Percentiles rank a stretch among this genome's conserved stretches.
These are phyloP conservation scores for Penicillium sp. DNA, from an alignment of 2,329 filamentous ascomycete genomes.

Conservation along the genomic window DNA sequence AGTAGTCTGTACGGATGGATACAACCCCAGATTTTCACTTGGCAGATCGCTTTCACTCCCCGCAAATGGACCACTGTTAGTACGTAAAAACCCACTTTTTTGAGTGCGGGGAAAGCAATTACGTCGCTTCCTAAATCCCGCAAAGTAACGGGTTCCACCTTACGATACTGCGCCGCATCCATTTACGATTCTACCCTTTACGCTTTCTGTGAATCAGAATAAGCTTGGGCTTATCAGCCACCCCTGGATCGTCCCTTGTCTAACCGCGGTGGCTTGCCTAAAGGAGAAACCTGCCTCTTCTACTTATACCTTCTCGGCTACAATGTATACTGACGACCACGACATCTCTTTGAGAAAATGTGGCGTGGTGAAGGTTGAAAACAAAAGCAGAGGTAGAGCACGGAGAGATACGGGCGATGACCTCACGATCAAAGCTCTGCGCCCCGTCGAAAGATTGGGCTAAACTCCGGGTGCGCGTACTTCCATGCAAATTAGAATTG, in stretches of 20 bases:
- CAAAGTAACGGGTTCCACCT: slow-evolving; percentile 3
- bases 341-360: background rate
- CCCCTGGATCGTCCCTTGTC: background rate
- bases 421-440: background rate
- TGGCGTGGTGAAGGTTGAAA: background rate
- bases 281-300: background rate
- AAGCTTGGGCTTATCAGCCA: background rate
- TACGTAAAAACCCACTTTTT: slow-evolving; percentile 11
- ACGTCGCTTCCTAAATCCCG: slow-evolving; percentile 10
- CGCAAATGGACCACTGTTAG: slow-evolving; percentile 10
- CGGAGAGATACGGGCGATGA: background rate
- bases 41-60: slow-evolving; percentile 3
- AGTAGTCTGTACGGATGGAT: background rate
- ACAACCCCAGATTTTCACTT: slow-evolving; percentile 10
- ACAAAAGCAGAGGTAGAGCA: background rate
- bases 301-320: background rate
- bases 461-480: background rate
- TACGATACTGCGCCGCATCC: background rate
- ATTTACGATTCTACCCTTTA: background rate
- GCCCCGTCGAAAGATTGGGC: background rate
- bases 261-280: background rate
- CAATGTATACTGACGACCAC: background rate
- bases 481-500: background rate
- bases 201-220: background rate
- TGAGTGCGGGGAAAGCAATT: slow-evolving; percentile 11